Percentiles rank a stretch among this genome's conserved stretches.
Conservation (phyloP, 2,329 filamentous ascomycete species). For the Apiospora aurea region DNA sequence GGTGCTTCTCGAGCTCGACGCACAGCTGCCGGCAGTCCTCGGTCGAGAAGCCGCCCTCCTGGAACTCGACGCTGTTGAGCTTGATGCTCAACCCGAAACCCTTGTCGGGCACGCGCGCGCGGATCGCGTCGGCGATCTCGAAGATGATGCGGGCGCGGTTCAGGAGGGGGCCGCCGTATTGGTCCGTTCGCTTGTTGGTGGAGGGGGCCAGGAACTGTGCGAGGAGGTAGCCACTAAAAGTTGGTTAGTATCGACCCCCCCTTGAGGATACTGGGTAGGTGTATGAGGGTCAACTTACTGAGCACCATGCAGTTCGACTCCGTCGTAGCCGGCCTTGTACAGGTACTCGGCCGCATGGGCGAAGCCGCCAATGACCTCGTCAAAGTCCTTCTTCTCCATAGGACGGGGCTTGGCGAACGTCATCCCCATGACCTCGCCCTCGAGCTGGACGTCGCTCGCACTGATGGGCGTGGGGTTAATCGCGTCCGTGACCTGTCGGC, state of each 20-base stretch:
- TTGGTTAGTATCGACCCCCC: background rate
- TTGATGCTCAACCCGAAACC: slow-evolving; percentile 61
- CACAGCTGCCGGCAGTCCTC: slow-evolving; percentile 49
- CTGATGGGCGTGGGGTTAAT: slow-evolving; percentile 48
- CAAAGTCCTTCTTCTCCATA: slow-evolving; percentile 32
- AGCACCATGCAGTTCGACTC: slow-evolving; percentile 55
- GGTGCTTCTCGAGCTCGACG: slow-evolving; percentile 61
- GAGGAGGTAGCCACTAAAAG: slow-evolving; percentile 59
- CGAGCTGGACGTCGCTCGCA: slow-evolving; percentile 48
- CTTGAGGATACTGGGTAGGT: no score
- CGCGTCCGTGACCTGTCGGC: slow-evolving; percentile 54
- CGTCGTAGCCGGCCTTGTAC: slow-evolving; percentile 41
- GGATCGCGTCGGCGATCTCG: slow-evolving; percentile 56
- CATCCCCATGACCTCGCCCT: slow-evolving; percentile 51
- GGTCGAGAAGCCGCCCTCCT: slow-evolving; percentile 43
- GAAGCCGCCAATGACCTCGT: slow-evolving; percentile 47
- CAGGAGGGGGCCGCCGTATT: slow-evolving; percentile 60
- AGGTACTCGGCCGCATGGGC: slow-evolving; percentile 54
- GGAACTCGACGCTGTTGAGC: slow-evolving; percentile 65
- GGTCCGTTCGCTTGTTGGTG: slow-evolving; percentile 61
- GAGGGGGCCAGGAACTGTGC: slow-evolving; percentile 60
- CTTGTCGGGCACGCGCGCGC: slow-evolving; percentile 43
- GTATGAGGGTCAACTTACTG: slow-evolving; percentile 47
- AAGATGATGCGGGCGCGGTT: slow-evolving; percentile 59
- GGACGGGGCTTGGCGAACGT: slow-evolving; percentile 49